Conservation (phyloP, 768 basidiomycete genomes). For the Pisolithus marmoratus region DNA sequence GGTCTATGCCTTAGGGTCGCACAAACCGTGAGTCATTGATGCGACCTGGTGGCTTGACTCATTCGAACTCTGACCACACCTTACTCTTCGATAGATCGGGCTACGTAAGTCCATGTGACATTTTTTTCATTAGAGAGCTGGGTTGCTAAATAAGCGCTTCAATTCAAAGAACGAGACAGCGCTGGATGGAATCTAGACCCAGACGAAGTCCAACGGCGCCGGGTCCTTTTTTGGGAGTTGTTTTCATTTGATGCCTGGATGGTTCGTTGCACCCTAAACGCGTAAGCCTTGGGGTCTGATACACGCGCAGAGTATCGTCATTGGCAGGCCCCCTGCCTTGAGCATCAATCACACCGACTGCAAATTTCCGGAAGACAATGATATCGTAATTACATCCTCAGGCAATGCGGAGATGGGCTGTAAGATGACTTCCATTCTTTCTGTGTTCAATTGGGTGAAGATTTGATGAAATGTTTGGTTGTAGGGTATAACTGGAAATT, state of each 20-base stretch:
- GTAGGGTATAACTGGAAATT: conserved; percentile 42
- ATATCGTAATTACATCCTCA: conserved; percentile 23
- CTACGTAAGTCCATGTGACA: conserved; percentile 37
- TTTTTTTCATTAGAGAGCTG: not conserved
- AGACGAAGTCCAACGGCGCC: conserved; percentile 41
- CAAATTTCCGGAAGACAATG: conserved; percentile 43
- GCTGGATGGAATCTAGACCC: conserved; percentile 40
- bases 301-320: conserved; percentile 36
- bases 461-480: conserved; percentile 11
- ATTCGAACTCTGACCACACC: conserved; percentile 1
- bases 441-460: not conserved
- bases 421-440: conserved; percentile 20
- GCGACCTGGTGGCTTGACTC: not conserved
- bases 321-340: conserved; percentile 45
- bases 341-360: conserved; percentile 46
- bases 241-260: conserved; percentile 47
- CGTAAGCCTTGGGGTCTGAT: not conserved
- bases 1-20: conserved; percentile 39
- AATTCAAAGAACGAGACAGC: conserved; percentile 43
- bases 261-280: conserved; percentile 23
- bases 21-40: conserved; percentile 35
- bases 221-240: conserved; percentile 50
- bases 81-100: conserved; percentile 37
- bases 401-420: conserved; percentile 39
- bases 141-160: not conserved